These are phyloP conservation scores for Botrytis deweyae DNA, from an alignment of 2,329 filamentous ascomycete genomes.

Conservation along the genomic window DNA sequence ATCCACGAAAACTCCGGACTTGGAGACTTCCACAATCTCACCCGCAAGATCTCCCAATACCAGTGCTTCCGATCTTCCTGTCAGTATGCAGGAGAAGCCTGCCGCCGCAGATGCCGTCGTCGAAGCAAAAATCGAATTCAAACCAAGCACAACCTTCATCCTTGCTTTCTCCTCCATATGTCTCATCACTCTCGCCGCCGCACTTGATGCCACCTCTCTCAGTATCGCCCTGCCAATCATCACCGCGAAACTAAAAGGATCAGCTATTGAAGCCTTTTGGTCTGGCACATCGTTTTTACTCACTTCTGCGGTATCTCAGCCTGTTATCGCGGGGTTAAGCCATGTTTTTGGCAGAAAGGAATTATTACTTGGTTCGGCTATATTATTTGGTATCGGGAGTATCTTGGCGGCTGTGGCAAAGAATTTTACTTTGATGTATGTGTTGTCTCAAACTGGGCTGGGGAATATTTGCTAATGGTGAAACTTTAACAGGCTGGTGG, in stretches of 20 bases:
- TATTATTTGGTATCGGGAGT: slow-evolving; percentile 44
- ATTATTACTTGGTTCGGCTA: slow-evolving; percentile 29
- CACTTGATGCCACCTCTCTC: slow-evolving; percentile 64
- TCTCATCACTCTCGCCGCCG: slow-evolving; percentile 59
- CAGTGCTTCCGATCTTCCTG: background rate
- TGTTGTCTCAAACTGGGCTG: slow-evolving; percentile 1
- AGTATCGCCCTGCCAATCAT: slow-evolving; percentile 60
- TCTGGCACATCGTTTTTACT: slow-evolving; percentile 69
- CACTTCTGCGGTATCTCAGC: slow-evolving; percentile 61
- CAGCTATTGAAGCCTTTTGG: slow-evolving; percentile 66
- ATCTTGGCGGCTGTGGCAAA: slow-evolving; percentile 42
- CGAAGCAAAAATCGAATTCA: slow-evolving; percentile 26
- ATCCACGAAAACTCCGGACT: background rate
- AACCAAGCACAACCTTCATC: slow-evolving; percentile 31
- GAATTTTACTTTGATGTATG: slow-evolving; percentile 40
- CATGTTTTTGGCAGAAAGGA: slow-evolving; percentile 45
- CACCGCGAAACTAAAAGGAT: slow-evolving; percentile 50
- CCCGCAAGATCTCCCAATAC: background rate
- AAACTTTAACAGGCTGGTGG: slow-evolving; percentile 38
- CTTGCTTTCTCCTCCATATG: slow-evolving; percentile 35
- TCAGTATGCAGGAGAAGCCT: background rate
- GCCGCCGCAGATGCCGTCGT: no score
- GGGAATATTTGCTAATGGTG: background rate
- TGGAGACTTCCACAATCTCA: background rate
- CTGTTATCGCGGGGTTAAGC: slow-evolving; percentile 44